Percentiles rank a stretch among this genome's conserved stretches.
phyloP scores from a whole-genome alignment of 495 filamentous ascomycete genomes.

The Lineolata rhizophorae region DNA sequence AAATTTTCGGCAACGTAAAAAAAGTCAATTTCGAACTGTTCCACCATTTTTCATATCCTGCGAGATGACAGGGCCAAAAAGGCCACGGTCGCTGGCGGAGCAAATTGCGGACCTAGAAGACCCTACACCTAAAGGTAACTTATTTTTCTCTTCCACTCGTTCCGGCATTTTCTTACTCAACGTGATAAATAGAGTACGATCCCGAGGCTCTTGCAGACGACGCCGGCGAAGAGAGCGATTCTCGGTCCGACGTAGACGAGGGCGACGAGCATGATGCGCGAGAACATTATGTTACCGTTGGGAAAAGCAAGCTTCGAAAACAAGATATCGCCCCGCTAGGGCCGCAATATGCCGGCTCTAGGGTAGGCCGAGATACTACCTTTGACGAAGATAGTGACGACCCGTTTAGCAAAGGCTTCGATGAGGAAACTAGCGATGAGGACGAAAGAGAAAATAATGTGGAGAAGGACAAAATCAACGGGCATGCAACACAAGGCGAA shows the following conservation, averaged over 20 bases:
- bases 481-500: no score
- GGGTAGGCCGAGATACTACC: slow-evolving; percentile 52
- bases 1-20: no score
- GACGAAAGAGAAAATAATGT: slow-evolving; percentile 12
- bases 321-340: slow-evolving; percentile 41
- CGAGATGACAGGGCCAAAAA: background rate
- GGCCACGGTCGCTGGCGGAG: slow-evolving; percentile 26
- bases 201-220: slow-evolving; percentile 23
- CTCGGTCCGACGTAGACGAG: slow-evolving; percentile 16
- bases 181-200: slow-evolving; percentile 1
- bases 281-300: slow-evolving; percentile 71
- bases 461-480: no score
- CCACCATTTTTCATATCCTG: no score
- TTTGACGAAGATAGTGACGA: slow-evolving; percentile 23
- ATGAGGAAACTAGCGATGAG: slow-evolving; percentile 16
- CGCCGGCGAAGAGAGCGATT: slow-evolving; percentile 17
- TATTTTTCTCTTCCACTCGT: no score
- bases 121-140: slow-evolving; percentile 36
- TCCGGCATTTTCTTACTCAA: no score
- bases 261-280: slow-evolving; percentile 26
- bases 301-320: slow-evolving; percentile 70
- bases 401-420: slow-evolving; percentile 20
- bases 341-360: slow-evolving; percentile 60
- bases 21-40: no score
- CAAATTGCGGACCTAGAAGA: slow-evolving; percentile 44